A percentile compares a stretch with the other conserved stretches of the same genome.
Evolutionary conservation across 148 eudicot species (phyloP).

Genomic region (Selenicereus undatus): DNA sequence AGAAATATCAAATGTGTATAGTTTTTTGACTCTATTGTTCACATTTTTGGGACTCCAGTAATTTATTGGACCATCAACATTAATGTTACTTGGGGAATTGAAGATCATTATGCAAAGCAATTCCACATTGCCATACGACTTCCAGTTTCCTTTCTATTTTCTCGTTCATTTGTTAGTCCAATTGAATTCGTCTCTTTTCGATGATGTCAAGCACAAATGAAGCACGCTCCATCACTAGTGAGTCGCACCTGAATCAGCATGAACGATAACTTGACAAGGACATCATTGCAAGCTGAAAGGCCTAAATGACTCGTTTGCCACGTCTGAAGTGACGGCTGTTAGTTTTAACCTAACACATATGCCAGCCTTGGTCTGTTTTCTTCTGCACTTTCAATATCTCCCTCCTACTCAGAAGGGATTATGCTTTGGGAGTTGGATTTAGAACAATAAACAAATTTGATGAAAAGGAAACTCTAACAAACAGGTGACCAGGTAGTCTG

Average conservation of each 20-base stretch:
- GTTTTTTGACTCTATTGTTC: background rate
- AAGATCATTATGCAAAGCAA: background rate
- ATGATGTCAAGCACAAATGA: background rate
- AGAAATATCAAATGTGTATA: slow-evolving; percentile 23
- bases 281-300: too few relatives aligned
- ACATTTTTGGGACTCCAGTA: background rate
- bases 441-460: background rate
- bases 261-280: too few relatives aligned
- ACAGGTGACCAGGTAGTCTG: background rate
- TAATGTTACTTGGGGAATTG: background rate
- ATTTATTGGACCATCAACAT: background rate
- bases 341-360: too few relatives aligned
- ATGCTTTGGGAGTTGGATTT: background rate
- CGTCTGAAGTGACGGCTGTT: too few relatives aligned
- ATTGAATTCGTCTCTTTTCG: background rate
- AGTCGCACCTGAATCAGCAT: background rate
- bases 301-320: too few relatives aligned
- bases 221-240: background rate
- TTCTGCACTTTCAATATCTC: background rate
- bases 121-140: background rate
- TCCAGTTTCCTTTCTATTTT: background rate
- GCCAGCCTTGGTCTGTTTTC: too few relatives aligned
- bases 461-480: slow-evolving; percentile 5
- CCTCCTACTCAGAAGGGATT: background rate
- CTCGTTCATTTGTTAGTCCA: background rate